Evolutionary conservation across 306 rosid species (phyloP).

Genomic region (Lathyrus tuberosus): DNA sequence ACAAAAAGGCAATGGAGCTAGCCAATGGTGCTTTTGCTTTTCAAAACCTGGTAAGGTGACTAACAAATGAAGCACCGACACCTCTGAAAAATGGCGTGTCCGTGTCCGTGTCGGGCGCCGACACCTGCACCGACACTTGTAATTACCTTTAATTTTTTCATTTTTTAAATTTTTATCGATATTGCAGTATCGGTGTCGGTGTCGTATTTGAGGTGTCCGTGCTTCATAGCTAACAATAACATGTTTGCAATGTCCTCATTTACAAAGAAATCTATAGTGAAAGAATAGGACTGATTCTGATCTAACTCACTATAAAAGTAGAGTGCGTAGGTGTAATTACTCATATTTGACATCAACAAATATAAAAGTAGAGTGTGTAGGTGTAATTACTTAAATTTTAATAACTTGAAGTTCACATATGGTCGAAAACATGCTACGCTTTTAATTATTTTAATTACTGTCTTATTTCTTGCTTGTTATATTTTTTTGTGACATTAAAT

Average conservation of each 20-base stretch:
- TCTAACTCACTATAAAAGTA: no score
- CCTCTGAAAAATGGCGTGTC: no score
- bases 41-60: background rate
- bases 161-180: no score
- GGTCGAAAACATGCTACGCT: background rate
- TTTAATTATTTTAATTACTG: background rate
- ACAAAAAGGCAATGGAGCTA: background rate
- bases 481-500: background rate
- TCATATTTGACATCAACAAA: background rate
- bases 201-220: no score
- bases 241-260: background rate
- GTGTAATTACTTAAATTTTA: background rate
- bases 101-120: no score
- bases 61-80: no score
- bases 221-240: no score
- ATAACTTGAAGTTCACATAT: background rate
- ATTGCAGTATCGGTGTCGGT: no score
- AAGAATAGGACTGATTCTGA: constrained; percentile 7
- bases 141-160: no score
- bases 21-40: background rate
- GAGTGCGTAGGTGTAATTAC: no score
- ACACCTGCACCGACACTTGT: no score
- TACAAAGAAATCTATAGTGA: background rate
- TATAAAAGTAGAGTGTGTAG: background rate
- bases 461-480: background rate